Evolutionary conservation across 352 stramenopile species (phyloP), one percentile per base, ranked within the genome.

Genomic region (Globisporangium radiosum): DNA sequence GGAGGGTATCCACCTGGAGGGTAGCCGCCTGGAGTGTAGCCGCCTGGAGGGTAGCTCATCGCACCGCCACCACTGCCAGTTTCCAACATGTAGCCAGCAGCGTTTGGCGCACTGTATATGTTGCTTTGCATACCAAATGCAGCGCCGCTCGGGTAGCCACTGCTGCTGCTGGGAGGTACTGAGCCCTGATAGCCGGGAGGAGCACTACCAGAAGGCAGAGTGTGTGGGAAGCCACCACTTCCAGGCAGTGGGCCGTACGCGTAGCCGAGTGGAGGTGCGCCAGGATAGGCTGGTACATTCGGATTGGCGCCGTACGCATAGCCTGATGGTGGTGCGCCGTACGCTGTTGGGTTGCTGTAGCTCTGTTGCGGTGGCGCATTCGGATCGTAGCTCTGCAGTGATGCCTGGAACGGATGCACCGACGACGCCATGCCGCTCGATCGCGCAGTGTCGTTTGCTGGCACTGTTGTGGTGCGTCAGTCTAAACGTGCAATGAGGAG

Each of bases 321-420:
- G 45, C 13, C 45, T 49, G 45, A 5, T 25, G 45, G 45, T n/a
- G 43, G 43, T 25, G 45, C 45, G 15, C n/a, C 14, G 15, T 49
- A 49, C 45, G 15, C 45, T 11, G 45, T 25, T 4, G 45, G 14
- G 15, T 15, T 8, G 45, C 45, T n/a, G 45, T 49, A 49, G 45
- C 17, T 17, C 4, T 36, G 9, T n/a, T 7, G 14, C 8, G 57
- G 50, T 14, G 42, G 49, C 4, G 55, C 36, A 13, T 44, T 49
- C 11, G 25, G 1, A 9, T n/a, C 36, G 13, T 53, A 38, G 51
- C 19, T n/a, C 37, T 50, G 25, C 25, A 33, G 49, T 13, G 49
- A 13, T 6, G 39, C 15, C 43, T 57, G 49, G 15, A 57, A 52
- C 37, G 56, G 48, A 49, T 63, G 50, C 40, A 56, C 56, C 7